These are phyloP conservation scores for Azolla pinnata DNA, from an alignment of 75 land plant species.

Conservation along the genomic window DNA sequence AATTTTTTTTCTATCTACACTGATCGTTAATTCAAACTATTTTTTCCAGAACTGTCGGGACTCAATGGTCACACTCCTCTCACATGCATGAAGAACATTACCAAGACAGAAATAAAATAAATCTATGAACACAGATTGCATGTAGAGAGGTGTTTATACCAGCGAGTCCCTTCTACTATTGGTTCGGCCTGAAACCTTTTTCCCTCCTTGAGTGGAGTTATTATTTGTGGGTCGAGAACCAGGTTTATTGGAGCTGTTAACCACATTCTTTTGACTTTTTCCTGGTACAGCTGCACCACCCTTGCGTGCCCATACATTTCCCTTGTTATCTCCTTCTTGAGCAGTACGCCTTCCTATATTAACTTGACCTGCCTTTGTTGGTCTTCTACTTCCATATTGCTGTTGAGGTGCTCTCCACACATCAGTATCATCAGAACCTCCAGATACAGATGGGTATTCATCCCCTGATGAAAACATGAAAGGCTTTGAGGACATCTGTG, in stretches of 20 bases:
- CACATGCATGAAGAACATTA: not conserved
- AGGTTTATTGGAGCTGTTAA: conserved; percentile 16
- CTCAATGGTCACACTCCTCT: no score
- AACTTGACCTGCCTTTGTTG: conserved; percentile 62
- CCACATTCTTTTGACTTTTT: conserved; percentile 38
- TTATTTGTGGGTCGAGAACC: conserved; percentile 49
- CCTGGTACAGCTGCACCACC: conserved; percentile 11
- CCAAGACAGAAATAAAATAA: no score
- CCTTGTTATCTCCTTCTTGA: conserved; percentile 33
- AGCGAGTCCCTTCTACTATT: conserved; percentile 60
- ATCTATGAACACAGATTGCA: no score
- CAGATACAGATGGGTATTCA: conserved; percentile 52
- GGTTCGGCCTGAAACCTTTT: conserved; percentile 32
- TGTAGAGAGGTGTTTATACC: conserved; percentile 24
- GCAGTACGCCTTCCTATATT: conserved; percentile 40
- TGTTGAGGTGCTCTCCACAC: conserved; percentile 72
- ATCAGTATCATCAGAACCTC: conserved; percentile 80
- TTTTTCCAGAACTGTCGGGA: no score
- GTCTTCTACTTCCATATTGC: conserved; percentile 59
- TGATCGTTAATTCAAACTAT: no score
- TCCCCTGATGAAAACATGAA: conserved; percentile 74
- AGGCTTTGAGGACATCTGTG: conserved; percentile 44
- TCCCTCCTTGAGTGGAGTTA: conserved; percentile 31
- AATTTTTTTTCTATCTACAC: no score
- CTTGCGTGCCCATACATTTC: conserved; percentile 52